Evolutionary conservation across 805 yeast genomes (phyloP), one percentile per base, ranked within the genome.

Genomic region (Metschnikowia gelsemii): DNA sequence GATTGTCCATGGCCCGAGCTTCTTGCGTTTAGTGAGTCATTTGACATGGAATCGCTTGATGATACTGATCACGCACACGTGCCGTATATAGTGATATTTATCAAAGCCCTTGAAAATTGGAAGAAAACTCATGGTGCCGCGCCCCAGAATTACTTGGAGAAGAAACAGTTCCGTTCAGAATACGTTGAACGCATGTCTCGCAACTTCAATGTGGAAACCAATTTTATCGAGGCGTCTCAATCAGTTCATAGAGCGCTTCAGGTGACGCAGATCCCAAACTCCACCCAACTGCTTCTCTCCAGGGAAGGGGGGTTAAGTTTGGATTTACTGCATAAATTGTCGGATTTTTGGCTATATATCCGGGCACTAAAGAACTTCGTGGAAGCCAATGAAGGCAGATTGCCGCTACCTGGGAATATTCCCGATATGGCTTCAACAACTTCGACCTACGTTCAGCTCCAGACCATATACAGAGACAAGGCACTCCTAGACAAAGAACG

Each of bases 341-440:
- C 61, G 18, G 50, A 66, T 4, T 86, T 86, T 54, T 88, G 95
- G 96, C 57, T 75, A 2, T 69, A 78, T 14, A 69, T 76, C 0
- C 63, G 60, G 29, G 84, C 89, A 0, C 64, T 87, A 36, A 64
- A 71, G 31, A 45, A 50, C 6, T 88, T 80, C 58, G 70, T 79
- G 0, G 47, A 37, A 0, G 31, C 33, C 29, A 61, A 65, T 17
- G 54, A 59, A 13, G 63, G 67, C 1, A 57, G 64, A 4, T 65
- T 87, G n/a, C 96, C 96, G 0, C 61, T 87, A 2, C 71, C 82
- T 2, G 96, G 95, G 0, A 73, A 66, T 0, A 57, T 90, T 5
- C 96, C 96, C 0, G 98, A 90, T 58, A 91, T 91, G 96, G 84
- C 86, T 16, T 78, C 96, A 0, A 79, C 80, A 46, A 82, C 96